A percentile compares a stretch with the other conserved stretches of the same genome.
These are phyloP conservation scores for Colletotrichum zoysiae DNA, from an alignment of 2,329 filamentous ascomycete species.

Conservation along the genomic window DNA sequence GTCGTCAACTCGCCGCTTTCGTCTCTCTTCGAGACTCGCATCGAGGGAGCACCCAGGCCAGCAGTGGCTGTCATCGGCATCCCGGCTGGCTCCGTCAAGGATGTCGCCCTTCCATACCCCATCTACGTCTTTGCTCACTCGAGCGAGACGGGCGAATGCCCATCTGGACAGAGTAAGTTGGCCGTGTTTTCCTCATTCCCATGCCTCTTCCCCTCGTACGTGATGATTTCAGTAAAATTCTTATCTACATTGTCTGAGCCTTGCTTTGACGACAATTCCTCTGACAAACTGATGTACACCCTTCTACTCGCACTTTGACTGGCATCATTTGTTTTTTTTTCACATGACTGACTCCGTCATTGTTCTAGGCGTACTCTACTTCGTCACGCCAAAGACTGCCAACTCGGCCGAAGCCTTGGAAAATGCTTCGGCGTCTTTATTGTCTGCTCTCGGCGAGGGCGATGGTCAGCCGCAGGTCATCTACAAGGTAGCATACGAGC, in stretches of 20 bases:
- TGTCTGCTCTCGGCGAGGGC: slow-evolving; percentile 50
- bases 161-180: slow-evolving; percentile 87
- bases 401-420: slow-evolving; percentile 54
- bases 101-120: slow-evolving; percentile 57
- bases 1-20: slow-evolving; percentile 76
- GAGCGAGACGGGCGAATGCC: slow-evolving; percentile 93
- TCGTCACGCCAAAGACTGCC: slow-evolving; percentile 54
- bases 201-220: slow-evolving; percentile 55
- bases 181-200: slow-evolving; percentile 36
- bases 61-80: slow-evolving; percentile 80
- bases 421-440: slow-evolving; percentile 57
- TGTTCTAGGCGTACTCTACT: slow-evolving; percentile 50
- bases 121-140: slow-evolving; percentile 80
- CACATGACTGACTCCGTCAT: slow-evolving; percentile 47
- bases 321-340: background rate
- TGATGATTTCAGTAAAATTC: slow-evolving; percentile 92
- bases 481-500: slow-evolving; percentile 69
- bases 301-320: slow-evolving; percentile 45
- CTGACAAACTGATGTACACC: slow-evolving; percentile 85
- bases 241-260: slow-evolving; percentile 99
- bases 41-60: slow-evolving; percentile 82
- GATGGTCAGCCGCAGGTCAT: slow-evolving; percentile 53
- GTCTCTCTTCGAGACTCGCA: slow-evolving; percentile 75
- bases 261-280: slow-evolving; percentile 84
- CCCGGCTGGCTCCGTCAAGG: slow-evolving; percentile 63